Evolutionary conservation across 306 rosid genomes (phyloP).

Genomic region (Carpinus fangiana): DNA sequence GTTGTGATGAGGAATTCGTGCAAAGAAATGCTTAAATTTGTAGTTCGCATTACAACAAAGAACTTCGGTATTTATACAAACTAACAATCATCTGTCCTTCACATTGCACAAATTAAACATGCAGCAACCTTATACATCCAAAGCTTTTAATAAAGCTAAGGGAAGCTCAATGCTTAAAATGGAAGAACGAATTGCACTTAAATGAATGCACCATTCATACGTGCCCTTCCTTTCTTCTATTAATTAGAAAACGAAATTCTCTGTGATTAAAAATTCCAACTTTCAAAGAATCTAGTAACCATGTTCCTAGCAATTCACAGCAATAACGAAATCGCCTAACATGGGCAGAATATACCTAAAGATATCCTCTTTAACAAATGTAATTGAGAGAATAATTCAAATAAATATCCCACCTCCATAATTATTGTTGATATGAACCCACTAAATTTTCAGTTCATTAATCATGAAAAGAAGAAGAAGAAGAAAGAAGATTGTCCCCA

Average conservation of each 20-base stretch:
- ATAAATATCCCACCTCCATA: background rate
- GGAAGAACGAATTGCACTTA: background rate
- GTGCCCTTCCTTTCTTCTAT: background rate
- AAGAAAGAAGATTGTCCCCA: conserved; percentile 9
- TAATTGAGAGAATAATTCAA: background rate
- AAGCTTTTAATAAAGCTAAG: background rate
- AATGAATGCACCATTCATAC: background rate
- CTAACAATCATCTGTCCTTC: background rate
- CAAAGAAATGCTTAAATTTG: background rate
- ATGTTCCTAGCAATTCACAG: background rate
- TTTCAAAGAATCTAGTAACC: background rate
- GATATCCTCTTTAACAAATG: background rate
- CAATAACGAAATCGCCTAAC: background rate
- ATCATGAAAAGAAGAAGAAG: background rate
- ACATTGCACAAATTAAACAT: background rate
- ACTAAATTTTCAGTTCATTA: background rate
- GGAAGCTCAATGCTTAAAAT: background rate
- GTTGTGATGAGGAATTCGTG: background rate
- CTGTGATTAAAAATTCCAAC: background rate
- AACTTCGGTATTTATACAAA: background rate
- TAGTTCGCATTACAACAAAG: background rate
- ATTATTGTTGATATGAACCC: background rate
- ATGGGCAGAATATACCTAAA: background rate
- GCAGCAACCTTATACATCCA: background rate
- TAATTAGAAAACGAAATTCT: background rate